Evolutionary conservation across 1,284 basidiomycete species (phyloP).

Genomic region (Cryptococcus hybrid): DNA sequence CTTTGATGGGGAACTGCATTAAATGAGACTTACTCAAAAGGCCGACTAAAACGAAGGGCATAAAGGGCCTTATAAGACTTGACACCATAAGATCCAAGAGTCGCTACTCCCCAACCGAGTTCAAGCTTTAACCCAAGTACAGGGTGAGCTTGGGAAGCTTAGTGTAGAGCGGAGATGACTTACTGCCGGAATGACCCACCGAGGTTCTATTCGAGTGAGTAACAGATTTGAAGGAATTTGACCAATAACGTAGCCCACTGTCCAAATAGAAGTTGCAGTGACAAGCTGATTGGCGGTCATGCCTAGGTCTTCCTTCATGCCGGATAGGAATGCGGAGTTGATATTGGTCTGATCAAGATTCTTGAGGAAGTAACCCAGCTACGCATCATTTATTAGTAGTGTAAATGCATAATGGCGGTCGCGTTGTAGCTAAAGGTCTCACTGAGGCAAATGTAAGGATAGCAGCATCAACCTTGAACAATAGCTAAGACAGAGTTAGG

Average conservation of each 20-base stretch:
- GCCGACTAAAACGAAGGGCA: conserved; percentile 35
- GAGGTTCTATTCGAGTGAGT: conserved; percentile 39
- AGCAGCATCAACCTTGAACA: conserved; percentile 43
- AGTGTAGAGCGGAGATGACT: conserved; percentile 1
- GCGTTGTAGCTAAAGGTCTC: neutral
- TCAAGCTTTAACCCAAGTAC: conserved; percentile 23
- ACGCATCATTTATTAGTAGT: neutral
- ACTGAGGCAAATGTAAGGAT: conserved; percentile 39
- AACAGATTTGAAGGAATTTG: conserved; percentile 43
- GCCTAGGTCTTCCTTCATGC: conserved; percentile 66
- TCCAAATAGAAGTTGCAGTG: conserved; percentile 33
- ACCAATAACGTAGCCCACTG: conserved; percentile 39
- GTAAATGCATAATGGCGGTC: neutral
- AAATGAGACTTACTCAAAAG: conserved; percentile 23
- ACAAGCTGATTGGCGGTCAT: conserved; percentile 38
- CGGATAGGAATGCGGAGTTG: conserved; percentile 43
- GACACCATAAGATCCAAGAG: conserved; percentile 33
- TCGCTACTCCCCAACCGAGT: conserved; percentile 38
- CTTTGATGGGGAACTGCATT: too few relatives aligned
- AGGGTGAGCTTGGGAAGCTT: too few relatives aligned
- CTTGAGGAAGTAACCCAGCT: conserved; percentile 41
- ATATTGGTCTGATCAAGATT: conserved; percentile 40
- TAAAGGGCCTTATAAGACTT: conserved; percentile 25
- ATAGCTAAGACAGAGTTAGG: neutral
- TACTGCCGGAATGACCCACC: conserved; percentile 29